These are phyloP conservation scores for Oryza glaberrima DNA, from an alignment of 176 grass and related monocot species.

Conservation along the genomic window DNA sequence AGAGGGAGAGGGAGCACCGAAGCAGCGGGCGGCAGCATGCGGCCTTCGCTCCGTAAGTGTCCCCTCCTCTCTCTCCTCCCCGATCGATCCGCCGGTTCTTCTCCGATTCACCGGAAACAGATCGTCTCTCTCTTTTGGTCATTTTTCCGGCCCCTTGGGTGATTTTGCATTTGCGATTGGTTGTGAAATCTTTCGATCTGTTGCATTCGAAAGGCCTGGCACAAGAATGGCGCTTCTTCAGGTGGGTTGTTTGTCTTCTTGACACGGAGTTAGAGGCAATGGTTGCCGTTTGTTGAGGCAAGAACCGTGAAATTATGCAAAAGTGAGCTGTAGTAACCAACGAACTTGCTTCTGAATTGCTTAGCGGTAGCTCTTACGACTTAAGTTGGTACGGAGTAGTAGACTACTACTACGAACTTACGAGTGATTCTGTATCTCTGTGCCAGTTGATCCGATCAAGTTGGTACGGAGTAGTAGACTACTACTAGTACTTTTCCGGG, in stretches of 20 bases:
- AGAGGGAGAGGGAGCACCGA: background rate
- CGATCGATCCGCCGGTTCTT: background rate
- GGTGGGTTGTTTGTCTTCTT: background rate
- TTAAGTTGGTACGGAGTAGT: too few species aligned
- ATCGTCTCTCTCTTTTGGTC: background rate
- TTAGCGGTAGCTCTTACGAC: background rate
- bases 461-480: background rate
- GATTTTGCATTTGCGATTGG: background rate
- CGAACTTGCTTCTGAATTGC: background rate
- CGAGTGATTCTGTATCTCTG: background rate
- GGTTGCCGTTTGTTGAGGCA: background rate
- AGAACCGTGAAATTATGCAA: background rate
- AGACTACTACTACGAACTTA: too few species aligned
- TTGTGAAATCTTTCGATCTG: background rate
- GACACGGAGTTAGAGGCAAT: background rate
- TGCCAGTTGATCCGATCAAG: background rate
- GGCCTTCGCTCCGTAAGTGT: constrained; percentile 36
- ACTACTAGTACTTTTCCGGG: constrained; percentile 1
- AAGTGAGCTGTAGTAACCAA: background rate
- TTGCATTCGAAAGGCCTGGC: background rate
- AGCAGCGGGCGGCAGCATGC: constrained; percentile 38
- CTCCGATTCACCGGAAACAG: background rate
- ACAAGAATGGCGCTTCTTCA: background rate
- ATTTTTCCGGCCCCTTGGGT: too few species aligned
- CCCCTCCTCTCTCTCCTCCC: background rate